phyloP scores from a whole-genome alignment of 495 filamentous ascomycete genomes.

The Cercophora samala region DNA sequence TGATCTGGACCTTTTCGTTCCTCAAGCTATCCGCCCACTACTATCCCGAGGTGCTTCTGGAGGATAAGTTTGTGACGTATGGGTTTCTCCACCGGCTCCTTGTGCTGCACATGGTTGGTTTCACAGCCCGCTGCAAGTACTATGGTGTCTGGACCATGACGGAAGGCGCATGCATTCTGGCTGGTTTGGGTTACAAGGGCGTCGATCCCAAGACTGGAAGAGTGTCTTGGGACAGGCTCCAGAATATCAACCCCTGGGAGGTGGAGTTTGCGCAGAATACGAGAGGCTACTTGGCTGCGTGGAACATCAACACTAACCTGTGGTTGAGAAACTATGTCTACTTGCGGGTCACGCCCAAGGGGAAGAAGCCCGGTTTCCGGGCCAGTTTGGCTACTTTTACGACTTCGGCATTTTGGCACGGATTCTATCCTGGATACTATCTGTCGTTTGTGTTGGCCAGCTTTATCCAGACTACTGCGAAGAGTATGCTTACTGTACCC shows the following conservation, averaged over 20 bases:
- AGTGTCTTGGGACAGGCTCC: constrained; percentile 82
- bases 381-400: constrained; percentile 91
- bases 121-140: constrained; percentile 82
- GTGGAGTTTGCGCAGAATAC: constrained; percentile 90
- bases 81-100: constrained; percentile 68
- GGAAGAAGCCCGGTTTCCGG: constrained; percentile 94
- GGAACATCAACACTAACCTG: constrained; percentile 98
- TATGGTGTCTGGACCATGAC: constrained; percentile 94
- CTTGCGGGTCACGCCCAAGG: constrained; percentile 88
- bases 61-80: constrained; percentile 57
- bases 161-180: constrained; percentile 91
- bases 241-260: constrained; percentile 78
- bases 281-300: constrained; percentile 79
- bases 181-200: constrained; percentile 91
- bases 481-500: constrained; percentile 77
- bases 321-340: constrained; percentile 97
- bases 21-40: constrained; percentile 70
- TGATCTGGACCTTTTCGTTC: constrained; percentile 77
- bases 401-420: constrained; percentile 96
- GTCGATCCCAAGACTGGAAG: constrained; percentile 77
- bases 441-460: constrained; percentile 82
- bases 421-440: constrained; percentile 97
- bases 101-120: constrained; percentile 74
- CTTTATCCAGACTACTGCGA: constrained; percentile 88
- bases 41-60: constrained; percentile 54